Base-by-base conservation (phyloP, 768 basidiomycete species). In the Chalciporus piperatus region DNA sequence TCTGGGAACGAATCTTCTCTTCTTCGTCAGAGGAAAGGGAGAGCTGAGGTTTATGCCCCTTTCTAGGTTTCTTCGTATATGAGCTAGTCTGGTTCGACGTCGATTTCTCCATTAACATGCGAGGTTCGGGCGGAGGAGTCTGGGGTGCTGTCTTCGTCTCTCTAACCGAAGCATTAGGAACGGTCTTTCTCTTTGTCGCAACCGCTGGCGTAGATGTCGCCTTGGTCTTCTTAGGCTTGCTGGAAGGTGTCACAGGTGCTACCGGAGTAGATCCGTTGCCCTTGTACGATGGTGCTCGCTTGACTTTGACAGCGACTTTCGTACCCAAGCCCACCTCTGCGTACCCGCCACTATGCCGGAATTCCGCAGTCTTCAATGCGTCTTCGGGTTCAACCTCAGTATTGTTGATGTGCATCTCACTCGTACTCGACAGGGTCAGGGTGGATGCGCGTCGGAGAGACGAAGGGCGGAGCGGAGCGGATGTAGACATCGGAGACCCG, bases 21-120 rank as follows among this genome's bases (percentile, higher is more conserved):
- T 89, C 88, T 56, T 89, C 88, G 60, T 90, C 88, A 17, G 84
- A 86, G 12, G 87, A 87, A 20, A 80, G 71, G 38, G 74, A 80
- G 71, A 63, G 71, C 75, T 41, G 75, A 41, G 72, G 68, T 35
- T 55, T 61, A 39, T 71, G 72, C 55, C 61, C 69, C 63, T 62
- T 76, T 65, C 65, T 49, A 41, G 52, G 11, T 50, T 70, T 67
- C 59, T 46, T 63, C 25, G 41, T 44, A 27, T 62, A 42, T 9
- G 48, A 35, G 23, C 40, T 42, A 37, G 47, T 42, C 20, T 48
- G 57, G 35, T 8, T 59, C 8, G 66, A 55, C 1, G 63, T 68
- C 19, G 40, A 48, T 38, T 57, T 70, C 48, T 60, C 58, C 19
- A 28, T 35, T 8, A 59, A 28, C 6, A 19, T 10, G 16, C 27